These are phyloP conservation scores for Pyrus hybrid DNA, from an alignment of 331 rosid genomes.

Conservation along the genomic window DNA sequence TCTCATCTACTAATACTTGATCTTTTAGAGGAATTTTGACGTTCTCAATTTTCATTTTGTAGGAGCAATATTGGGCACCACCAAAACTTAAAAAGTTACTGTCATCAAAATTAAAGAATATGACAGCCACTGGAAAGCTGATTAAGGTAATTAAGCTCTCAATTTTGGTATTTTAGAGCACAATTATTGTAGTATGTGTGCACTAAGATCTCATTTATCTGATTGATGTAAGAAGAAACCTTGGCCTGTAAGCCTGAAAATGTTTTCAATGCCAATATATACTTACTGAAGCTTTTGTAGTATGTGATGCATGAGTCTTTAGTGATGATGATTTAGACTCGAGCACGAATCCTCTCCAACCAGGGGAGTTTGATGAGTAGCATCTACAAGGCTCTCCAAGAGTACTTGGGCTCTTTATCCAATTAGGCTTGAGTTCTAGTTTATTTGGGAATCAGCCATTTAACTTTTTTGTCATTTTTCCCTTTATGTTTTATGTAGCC, in stretches of 20 bases:
- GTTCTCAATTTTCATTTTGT: conserved; percentile 3
- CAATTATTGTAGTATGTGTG: background rate
- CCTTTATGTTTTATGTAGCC: background rate
- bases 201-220: conserved; percentile 10
- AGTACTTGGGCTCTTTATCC: background rate
- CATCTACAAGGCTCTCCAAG: background rate
- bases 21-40: background rate
- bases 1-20: background rate
- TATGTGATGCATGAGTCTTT: background rate
- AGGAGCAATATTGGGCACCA: conserved; percentile 79
- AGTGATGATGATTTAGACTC: background rate
- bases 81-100: conserved; percentile 68
- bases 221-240: background rate
- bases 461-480: background rate
- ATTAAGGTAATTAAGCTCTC: conserved; percentile 50
- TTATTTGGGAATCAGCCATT: background rate
- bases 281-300: conserved; percentile 6
- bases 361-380: background rate
- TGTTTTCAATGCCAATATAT: background rate
- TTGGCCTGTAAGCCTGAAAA: conserved; percentile 1
- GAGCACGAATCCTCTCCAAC: background rate
- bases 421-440: background rate
- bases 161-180: background rate
- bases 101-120: conserved; percentile 70
- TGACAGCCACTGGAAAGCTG: conserved; percentile 67